These are phyloP conservation scores for Salix purpurea DNA, from an alignment of 345 rosid genomes.

Conservation along the genomic window DNA sequence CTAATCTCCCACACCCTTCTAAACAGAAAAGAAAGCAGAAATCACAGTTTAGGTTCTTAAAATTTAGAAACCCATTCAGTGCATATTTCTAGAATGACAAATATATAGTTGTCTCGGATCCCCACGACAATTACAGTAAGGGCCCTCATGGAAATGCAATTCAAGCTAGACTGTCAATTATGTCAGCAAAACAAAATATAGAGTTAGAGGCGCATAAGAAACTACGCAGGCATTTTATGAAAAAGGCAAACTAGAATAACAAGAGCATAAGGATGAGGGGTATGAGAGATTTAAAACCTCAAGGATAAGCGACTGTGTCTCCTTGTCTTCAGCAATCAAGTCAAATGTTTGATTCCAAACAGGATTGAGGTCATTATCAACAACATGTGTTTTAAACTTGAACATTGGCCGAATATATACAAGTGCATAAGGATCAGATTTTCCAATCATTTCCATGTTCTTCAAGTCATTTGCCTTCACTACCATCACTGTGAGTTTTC, in stretches of 20 bases:
- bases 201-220: neutral
- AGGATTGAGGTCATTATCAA: constrained; percentile 94
- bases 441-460: constrained; percentile 98
- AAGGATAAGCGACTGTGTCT: constrained; percentile 71
- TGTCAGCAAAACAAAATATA: neutral
- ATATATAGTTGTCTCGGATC: neutral
- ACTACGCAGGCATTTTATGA: neutral
- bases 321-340: constrained; percentile 94
- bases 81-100: neutral
- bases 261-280: constrained; percentile 6
- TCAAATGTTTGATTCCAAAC: constrained; percentile 84
- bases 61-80: neutral
- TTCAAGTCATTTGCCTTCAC: constrained; percentile 80
- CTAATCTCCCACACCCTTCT: neutral
- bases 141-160: neutral
- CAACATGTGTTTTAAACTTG: constrained; percentile 73
- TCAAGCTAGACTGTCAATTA: neutral
- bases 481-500: constrained; percentile 64
- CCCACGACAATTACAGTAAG: neutral
- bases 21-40: neutral
- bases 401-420: constrained; percentile 71
- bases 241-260: neutral
- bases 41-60: neutral
- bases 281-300: constrained; percentile 48
- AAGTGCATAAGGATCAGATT: constrained; percentile 90